Conservation (phyloP, 257 asterid genomes). For the Ligustrum vulgare region DNA sequence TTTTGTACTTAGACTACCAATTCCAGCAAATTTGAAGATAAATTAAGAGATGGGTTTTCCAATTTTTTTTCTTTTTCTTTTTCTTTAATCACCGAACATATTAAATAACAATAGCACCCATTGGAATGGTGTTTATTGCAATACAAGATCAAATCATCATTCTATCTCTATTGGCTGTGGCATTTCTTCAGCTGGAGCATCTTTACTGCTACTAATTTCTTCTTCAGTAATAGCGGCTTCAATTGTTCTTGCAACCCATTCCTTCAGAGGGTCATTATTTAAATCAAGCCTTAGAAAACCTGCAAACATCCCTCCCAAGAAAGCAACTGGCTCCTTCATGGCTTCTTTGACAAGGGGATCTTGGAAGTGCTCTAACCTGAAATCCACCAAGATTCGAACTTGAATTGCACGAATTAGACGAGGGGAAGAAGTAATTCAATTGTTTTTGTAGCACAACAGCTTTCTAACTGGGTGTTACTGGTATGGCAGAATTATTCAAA, state of each 20-base stretch:
- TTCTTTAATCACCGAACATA: background rate
- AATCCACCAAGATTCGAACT: background rate
- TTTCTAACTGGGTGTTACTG: background rate
- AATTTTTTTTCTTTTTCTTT: too few relatives aligned
- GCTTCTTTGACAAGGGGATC: background rate
- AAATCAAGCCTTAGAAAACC: too few relatives aligned
- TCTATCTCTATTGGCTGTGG: slow-evolving; percentile 67
- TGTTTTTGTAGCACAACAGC: background rate
- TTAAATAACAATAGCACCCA: background rate
- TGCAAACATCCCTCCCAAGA: slow-evolving; percentile 77
- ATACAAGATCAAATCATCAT: slow-evolving; percentile 24
- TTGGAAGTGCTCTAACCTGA: background rate
- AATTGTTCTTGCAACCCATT: slow-evolving; percentile 74
- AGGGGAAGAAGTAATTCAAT: background rate
- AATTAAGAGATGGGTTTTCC: too few relatives aligned
- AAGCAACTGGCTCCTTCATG: slow-evolving; percentile 74
- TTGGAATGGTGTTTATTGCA: background rate
- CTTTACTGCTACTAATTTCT: slow-evolving; percentile 32
- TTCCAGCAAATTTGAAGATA: too few relatives aligned
- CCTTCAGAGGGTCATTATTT: slow-evolving; percentile 78
- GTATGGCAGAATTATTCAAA: background rate
- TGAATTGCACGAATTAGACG: background rate
- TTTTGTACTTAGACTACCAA: too few relatives aligned
- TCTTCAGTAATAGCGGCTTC: slow-evolving; percentile 65
- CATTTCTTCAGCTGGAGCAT: slow-evolving; percentile 42